These are phyloP conservation scores for Galium porrigens DNA, from an alignment of 305 asterid species.

Conservation along the genomic window DNA sequence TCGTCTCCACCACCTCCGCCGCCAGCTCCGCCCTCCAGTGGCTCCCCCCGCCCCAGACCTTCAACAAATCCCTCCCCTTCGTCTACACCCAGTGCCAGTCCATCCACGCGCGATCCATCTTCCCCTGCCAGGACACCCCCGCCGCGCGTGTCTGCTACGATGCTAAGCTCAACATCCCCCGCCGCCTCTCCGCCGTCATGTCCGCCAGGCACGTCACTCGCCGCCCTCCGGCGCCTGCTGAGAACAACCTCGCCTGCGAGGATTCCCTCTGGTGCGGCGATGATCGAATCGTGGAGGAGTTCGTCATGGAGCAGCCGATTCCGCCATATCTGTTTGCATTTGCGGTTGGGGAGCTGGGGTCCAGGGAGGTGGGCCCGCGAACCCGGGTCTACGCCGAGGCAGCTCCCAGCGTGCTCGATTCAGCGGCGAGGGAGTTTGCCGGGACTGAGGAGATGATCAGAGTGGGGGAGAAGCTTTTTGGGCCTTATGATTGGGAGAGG, in stretches of 20 bases:
- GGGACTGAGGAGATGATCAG: constrained; percentile 76
- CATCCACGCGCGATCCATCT: constrained; percentile 80
- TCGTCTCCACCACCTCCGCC: constrained; percentile 45
- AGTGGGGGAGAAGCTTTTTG: constrained; percentile 74
- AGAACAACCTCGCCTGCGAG: constrained; percentile 42
- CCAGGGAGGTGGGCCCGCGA: constrained; percentile 79
- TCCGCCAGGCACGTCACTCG: constrained; percentile 44
- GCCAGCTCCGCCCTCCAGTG: constrained; percentile 76
- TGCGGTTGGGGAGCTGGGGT: constrained; percentile 80
- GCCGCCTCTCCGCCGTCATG: constrained; percentile 59
- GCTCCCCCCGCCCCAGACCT: constrained; percentile 74
- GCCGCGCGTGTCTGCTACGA: constrained; percentile 55
- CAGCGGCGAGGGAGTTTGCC: constrained; percentile 65
- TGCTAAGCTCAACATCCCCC: constrained; percentile 58
- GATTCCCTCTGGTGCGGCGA: constrained; percentile 60
- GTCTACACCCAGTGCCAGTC: constrained; percentile 87
- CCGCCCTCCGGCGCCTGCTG: constrained; percentile 37
- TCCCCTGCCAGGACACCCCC: constrained; percentile 95
- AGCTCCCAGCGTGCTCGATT: constrained; percentile 40
- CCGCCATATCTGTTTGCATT: constrained; percentile 88
- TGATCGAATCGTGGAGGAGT: constrained; percentile 70
- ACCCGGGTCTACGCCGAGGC: constrained; percentile 67
- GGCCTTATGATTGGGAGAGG: constrained; percentile 88
- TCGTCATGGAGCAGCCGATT: constrained; percentile 74
- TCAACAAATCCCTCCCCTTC: constrained; percentile 52